These are phyloP conservation scores for Calendula officinalis DNA, from an alignment of 129 eudicot species.

Conservation along the genomic window DNA sequence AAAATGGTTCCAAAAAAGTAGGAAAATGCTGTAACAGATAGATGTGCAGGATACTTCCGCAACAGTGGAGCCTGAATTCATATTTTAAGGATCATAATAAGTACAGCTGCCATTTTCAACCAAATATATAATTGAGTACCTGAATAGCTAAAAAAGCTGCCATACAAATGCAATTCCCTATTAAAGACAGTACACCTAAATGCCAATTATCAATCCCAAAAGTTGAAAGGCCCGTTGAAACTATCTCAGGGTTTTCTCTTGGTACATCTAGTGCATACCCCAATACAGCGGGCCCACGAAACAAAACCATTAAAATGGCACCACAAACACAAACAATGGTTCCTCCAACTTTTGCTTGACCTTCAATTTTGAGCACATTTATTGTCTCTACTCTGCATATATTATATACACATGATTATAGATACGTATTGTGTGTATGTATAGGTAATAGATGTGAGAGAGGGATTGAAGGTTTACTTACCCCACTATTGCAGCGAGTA, in stretches of 20 bases:
- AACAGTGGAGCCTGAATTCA: constrained; percentile 80
- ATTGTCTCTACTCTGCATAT: constrained; percentile 83
- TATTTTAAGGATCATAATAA: not conserved
- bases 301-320: constrained; percentile 82
- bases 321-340: constrained; percentile 86
- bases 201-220: constrained; percentile 80
- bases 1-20: constrained; percentile 79
- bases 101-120: constrained; percentile 3
- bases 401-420: not conserved
- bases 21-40: constrained; percentile 94
- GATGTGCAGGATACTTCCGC: constrained; percentile 89
- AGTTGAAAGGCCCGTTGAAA: constrained; percentile 50
- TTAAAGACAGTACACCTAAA: constrained; percentile 80
- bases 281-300: constrained; percentile 80
- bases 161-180: constrained; percentile 98
- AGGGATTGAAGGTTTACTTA: constrained; percentile 21
- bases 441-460: not conserved
- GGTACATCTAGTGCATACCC: constrained; percentile 46
- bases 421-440: not conserved
- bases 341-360: constrained; percentile 90
- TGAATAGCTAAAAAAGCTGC: constrained; percentile 86
- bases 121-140: constrained; percentile 39
- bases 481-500: constrained; percentile 82
- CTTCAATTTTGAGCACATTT: constrained; percentile 67
- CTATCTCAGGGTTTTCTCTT: constrained; percentile 40